Evolutionary conservation across 2,329 filamentous ascomycete species (phyloP).

Genomic region (Paecilomyces niveus): DNA sequence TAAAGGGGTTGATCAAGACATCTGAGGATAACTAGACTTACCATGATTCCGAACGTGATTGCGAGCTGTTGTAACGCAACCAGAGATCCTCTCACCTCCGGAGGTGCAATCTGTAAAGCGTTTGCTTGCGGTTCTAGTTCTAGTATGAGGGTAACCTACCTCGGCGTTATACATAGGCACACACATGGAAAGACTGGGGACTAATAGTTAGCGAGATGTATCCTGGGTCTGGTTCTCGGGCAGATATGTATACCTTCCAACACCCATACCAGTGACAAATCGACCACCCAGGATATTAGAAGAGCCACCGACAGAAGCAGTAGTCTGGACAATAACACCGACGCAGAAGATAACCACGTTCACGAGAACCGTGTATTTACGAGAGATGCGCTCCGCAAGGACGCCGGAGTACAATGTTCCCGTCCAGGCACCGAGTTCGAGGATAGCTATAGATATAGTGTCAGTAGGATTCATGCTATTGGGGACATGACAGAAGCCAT

Average conservation of each 20-base stretch:
- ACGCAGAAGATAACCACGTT: conserved; percentile 28
- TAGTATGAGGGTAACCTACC: conserved; percentile 59
- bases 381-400: conserved; percentile 22
- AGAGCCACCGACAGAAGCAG: conserved; percentile 46
- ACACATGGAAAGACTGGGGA: conserved; percentile 21
- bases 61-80: conserved; percentile 60
- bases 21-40: conserved; percentile 28
- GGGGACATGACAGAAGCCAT: background rate
- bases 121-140: conserved; percentile 45
- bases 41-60: conserved; percentile 55
- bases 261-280: conserved; percentile 55
- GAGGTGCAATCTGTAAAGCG: conserved; percentile 46
- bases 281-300: conserved; percentile 61
- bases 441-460: conserved; percentile 10
- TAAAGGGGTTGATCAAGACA: conserved; percentile 37
- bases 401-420: conserved; percentile 24
- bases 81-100: conserved; percentile 60
- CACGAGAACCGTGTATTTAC: conserved; percentile 27
- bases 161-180: conserved; percentile 44
- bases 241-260: conserved; percentile 37
- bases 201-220: conserved; percentile 6
- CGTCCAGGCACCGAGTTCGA: conserved; percentile 30
- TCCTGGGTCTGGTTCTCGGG: background rate
- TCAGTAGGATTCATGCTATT: background rate
- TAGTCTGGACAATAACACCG: conserved; percentile 58